Base-by-base conservation (phyloP, 441 rosid genomes). In the Syzygium malaccense region DNA sequence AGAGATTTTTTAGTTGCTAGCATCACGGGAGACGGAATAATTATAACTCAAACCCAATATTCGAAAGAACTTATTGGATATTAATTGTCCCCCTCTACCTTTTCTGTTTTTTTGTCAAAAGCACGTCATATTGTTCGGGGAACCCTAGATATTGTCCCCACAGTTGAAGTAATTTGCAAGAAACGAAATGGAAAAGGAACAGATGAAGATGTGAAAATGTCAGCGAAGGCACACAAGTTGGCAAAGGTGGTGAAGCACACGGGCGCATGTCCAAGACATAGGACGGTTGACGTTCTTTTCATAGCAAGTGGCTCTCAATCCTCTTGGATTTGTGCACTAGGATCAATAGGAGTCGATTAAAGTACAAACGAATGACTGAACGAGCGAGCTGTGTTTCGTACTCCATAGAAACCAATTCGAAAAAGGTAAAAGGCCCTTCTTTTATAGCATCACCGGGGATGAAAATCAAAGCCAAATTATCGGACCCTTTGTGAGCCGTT, bases 1-100 rank as follows among this genome's bases (percentile, higher is more conserved):
- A 60, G 8, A 60, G 11, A 3, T 62, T 6, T 62, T 2, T 15
- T 3, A n/a, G n/a, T n/a, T 62, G 10, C 19, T 7, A 62, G 2
- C 2, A 19, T 5, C 14, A 18, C 0, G 0, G 2, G 14, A 14
- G 5, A 19, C 20, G 3, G 4, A 37, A 0, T 37, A 71, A 20
- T 71, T 13, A 33, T 71, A 4, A 6, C 49, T 71, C 45, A 20
- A 71, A 71, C 19, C 0, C 7, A 18, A 66, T 18, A 0, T 11
- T 68, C 1, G 26, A 32, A 32, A 20, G 7, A 37, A 4, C 15
- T 37, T 37, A 37, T 33, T 71, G 45, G 49, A 8, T 7, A 71
- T 37, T 11, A 20, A 12, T 71, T 0, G 8, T 6, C 4, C 28
- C 28, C 19, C 49, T 71, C 80, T 20, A 5, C 26, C 7, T 11